Percentiles rank a stretch among this genome's conserved stretches.
Conservation (phyloP, 2,329 filamentous ascomycete species). For the Daldinia sp. region DNA sequence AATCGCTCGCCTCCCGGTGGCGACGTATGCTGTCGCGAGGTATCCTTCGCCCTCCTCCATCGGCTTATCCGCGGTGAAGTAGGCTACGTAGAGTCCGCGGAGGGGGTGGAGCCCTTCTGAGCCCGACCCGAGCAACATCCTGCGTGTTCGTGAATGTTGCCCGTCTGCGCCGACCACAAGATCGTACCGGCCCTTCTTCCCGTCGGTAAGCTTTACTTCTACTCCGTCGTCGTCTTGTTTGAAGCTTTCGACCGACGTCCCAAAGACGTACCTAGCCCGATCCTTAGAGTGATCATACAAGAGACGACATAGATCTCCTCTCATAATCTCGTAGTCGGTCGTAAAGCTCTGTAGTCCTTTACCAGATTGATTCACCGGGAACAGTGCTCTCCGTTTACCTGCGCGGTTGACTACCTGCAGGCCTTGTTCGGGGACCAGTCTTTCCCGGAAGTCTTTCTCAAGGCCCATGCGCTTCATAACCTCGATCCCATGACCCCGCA, state of each 20-base stretch:
- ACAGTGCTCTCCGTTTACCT: slow-evolving; percentile 55
- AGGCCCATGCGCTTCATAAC: slow-evolving; percentile 66
- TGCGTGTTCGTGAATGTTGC: slow-evolving; percentile 62
- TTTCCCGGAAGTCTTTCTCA: slow-evolving; percentile 57
- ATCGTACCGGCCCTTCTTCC: slow-evolving; percentile 59
- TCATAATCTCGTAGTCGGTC: slow-evolving; percentile 66
- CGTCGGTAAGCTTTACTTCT: slow-evolving; percentile 56
- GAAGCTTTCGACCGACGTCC: slow-evolving; percentile 49
- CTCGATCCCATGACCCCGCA: slow-evolving; percentile 64
- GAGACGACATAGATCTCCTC: slow-evolving; percentile 62
- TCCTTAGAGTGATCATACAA: slow-evolving; percentile 54
- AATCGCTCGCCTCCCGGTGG: slow-evolving; percentile 54
- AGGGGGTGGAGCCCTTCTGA: slow-evolving; percentile 47
- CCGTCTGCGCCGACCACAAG: slow-evolving; percentile 69
- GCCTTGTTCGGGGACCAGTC: slow-evolving; percentile 61
- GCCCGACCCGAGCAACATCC: slow-evolving; percentile 53
- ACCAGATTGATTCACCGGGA: slow-evolving; percentile 55
- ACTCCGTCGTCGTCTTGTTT: slow-evolving; percentile 42
- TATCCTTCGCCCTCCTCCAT: slow-evolving; percentile 52
- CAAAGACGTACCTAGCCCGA: slow-evolving; percentile 50
- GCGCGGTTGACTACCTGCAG: slow-evolving; percentile 57
- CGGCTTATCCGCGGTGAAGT: slow-evolving; percentile 53
- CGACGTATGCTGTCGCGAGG: slow-evolving; percentile 55
- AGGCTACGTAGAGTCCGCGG: slow-evolving; percentile 47
- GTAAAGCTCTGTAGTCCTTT: slow-evolving; percentile 56